Base-by-base conservation (phyloP, 177 flowering plant species). In the Telopea speciosissima region DNA sequence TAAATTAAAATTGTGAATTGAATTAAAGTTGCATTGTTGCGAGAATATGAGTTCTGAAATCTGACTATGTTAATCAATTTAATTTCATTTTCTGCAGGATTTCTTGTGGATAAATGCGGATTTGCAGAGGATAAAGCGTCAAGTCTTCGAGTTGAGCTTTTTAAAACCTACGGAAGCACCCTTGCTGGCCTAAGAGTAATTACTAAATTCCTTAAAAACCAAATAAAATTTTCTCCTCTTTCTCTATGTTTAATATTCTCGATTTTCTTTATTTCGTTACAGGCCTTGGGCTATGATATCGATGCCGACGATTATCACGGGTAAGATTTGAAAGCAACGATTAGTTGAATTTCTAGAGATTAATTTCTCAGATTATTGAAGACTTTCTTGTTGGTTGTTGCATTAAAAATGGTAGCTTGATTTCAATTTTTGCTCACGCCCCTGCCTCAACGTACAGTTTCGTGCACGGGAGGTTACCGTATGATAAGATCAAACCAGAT, bases 391-490 rank as follows among this genome's bases (percentile, higher is more conserved):
- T 54, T 54, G 3, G 61, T 5, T 58, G 61, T 58, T 58, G 61
- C 61, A n/a, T 58, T 58, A 58, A 8, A 19, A n/a, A 58, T 21
- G 3, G 40, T 16, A 49, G 54, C 19, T 58, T n/a, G 7, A 58
- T 54, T 14, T 58, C n/a, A n/a, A n/a, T 58, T 56, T 58, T 58
- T 36, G 40, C 8, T 0, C 9, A 5, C 8, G 40, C 40, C 8
- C 54, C 31, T 28, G 5, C 17, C 67, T 19, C 25, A 40, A n/a
- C n/a, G n/a, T n/a, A 60, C 83, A 91, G 97, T 81, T 84, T 82
- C 88, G 97, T 93, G 72, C 98, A 93, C 89, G 98, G 97, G 69
- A 86, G 88, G 74, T 78, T 93, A 75, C 98, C 98, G 11, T 93
- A 93, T 69, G 86, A 91, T 2, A 56, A 67, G 71, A 85, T 93